These are phyloP conservation scores for Kazachstania taianensis DNA, from an alignment of 805 yeast genomes.

Conservation along the genomic window DNA sequence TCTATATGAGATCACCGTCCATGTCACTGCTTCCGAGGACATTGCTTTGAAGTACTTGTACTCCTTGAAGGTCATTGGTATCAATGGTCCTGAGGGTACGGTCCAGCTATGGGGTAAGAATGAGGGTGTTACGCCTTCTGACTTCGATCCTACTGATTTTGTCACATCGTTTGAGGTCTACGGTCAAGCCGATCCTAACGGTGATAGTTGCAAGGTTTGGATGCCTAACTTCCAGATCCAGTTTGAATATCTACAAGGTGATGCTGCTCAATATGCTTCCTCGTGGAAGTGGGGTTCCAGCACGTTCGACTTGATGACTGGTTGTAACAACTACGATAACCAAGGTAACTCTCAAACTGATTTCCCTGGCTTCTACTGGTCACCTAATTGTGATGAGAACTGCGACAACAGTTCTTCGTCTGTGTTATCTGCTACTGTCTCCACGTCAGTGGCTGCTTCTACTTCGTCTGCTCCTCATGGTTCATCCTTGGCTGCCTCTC, in stretches of 20 bases:
- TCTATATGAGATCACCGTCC: slow-evolving; percentile 13
- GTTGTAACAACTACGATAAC: no score
- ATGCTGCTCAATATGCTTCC: slow-evolving; percentile 2
- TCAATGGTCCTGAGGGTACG: slow-evolving; percentile 10
- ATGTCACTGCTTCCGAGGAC: slow-evolving; percentile 10
- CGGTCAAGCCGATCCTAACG: slow-evolving; percentile 3
- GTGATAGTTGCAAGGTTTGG: slow-evolving; percentile 8
- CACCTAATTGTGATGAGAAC: not conserved
- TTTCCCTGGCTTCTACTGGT: slow-evolving; percentile 10
- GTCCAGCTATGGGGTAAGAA: slow-evolving; percentile 12
- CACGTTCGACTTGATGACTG: slow-evolving; percentile 13
- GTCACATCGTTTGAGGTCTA: slow-evolving; percentile 13
- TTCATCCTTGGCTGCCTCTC: no score
- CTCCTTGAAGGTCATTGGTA: no score
- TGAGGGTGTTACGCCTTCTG: slow-evolving; percentile 8
- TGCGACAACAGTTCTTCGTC: no score
- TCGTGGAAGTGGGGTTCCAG: slow-evolving; percentile 14
- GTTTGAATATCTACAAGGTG: slow-evolving; percentile 9
- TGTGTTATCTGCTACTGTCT: not conserved
- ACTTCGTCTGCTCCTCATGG: no score
- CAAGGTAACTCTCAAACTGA: slow-evolving; percentile 16
- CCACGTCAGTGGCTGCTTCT: not conserved
- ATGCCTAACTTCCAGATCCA: slow-evolving; percentile 17
- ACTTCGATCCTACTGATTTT: slow-evolving; percentile 15
- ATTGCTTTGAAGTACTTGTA: slow-evolving; percentile 11